Base-by-base conservation (phyloP, 179 eudicot genomes). In the Monotropa hypopitys region DNA sequence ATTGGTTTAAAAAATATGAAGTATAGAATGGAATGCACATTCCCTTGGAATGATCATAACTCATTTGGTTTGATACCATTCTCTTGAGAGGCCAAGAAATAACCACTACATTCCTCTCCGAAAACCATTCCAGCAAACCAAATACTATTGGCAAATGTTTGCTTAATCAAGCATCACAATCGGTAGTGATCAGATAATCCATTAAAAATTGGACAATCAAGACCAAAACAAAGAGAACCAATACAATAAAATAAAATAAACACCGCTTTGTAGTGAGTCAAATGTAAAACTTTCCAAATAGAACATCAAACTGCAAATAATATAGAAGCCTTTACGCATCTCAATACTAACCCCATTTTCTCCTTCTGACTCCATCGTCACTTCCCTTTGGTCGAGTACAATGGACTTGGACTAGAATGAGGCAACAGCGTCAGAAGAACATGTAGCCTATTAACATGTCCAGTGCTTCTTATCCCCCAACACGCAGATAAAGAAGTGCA, bases 341-440 rank as follows among this genome's bases (percentile, higher is more conserved):
- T 20, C 12, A 62, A 69, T 74, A 83, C 88, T 83, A 38, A 88
- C 91, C 89, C 83, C 87, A 75, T 80, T 80, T 83, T 85, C 91
- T 70, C 87, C 88, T 88, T 86, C 88, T 59, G 89, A 85, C 78
- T 88, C 91, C 91, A 88, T 88, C 15, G 51, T 42, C 62, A 56
- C 77, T 54, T 75, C 69, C 80, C 66, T 57, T 75, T 35, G 59
- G 72, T 71, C 65, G 40, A 35, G 57, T 65, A 38, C 74, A 47
- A 63, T 7, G 74, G 77, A 72, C 68, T 66, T 7, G 74, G 77
- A 72, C 68, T 66, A 62, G 16, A 75, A 67, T 75, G 45, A 75
- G 76, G 76, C 57, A 54, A 40, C 72, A 45, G 45, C 23, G 20
- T 61, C 70, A 42, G 74, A 16, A 12, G 45, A 43, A 62, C 15